A percentile compares a stretch with the other conserved stretches of the same genome.
phyloP scores from a whole-genome alignment of 495 filamentous ascomycete species.

The Aspergillus nidulans region DNA sequence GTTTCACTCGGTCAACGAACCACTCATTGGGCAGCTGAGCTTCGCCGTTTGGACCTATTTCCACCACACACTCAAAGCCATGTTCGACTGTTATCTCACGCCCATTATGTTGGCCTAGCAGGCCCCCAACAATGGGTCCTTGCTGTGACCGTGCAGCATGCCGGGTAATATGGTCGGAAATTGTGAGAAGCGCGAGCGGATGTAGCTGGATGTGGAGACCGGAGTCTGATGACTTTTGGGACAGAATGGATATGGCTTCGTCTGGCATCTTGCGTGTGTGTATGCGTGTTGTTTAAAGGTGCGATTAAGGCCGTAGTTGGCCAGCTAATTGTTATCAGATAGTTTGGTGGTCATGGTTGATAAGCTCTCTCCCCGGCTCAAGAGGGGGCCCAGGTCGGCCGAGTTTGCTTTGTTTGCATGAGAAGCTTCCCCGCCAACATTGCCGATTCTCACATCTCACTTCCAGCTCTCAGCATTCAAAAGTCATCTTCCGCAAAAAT shows the following conservation, averaged over 20 bases:
- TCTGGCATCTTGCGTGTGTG: slow-evolving; percentile 23
- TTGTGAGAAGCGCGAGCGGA: slow-evolving; percentile 89
- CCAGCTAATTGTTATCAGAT: not conserved
- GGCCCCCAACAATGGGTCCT: slow-evolving; percentile 77
- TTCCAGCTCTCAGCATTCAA: slow-evolving; percentile 1
- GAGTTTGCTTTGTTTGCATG: slow-evolving; percentile 28
- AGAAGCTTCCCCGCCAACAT: slow-evolving; percentile 16
- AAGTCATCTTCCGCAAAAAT: slow-evolving; percentile 18
- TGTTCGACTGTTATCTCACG: slow-evolving; percentile 87
- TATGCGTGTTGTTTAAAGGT: not conserved
- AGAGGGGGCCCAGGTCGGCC: slow-evolving; percentile 1
- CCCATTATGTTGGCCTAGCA: slow-evolving; percentile 87
- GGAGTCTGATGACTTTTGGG: slow-evolving; percentile 66
- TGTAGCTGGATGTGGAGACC: slow-evolving; percentile 82
- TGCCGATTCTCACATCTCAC: not conserved
- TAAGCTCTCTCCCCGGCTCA: slow-evolving; percentile 2
- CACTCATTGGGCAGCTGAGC: slow-evolving; percentile 58
- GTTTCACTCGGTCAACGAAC: slow-evolving; percentile 76
- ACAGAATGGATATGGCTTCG: slow-evolving; percentile 50
- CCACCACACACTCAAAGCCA: slow-evolving; percentile 75
- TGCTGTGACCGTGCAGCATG: slow-evolving; percentile 71
- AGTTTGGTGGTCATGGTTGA: not conserved
- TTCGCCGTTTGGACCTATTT: slow-evolving; percentile 39
- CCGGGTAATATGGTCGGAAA: slow-evolving; percentile 93
- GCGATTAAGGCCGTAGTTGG: not conserved